Evolutionary conservation across 768 basidiomycete genomes (phyloP), one percentile per base, ranked within the genome.

Genomic region (Lanmaoa pseudosensibilis): DNA sequence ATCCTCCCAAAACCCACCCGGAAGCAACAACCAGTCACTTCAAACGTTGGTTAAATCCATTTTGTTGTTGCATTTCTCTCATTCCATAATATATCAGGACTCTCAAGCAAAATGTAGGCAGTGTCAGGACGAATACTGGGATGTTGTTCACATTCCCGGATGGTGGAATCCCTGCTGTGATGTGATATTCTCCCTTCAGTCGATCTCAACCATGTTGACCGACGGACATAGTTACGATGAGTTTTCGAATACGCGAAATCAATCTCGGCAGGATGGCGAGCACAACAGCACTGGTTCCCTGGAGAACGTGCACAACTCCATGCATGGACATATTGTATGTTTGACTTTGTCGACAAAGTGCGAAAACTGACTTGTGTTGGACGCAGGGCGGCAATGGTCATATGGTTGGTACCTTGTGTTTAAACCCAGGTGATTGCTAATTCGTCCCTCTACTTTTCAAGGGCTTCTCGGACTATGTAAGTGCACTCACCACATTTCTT

Each of bases 331-430:
- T 12, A 3, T 68, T 5, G 67, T 68, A 52, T 12, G 67, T 58
- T 16, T 21, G 19, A 38, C 19, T n/a, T 37, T 39, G 7, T 54
- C 15, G 23, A 18, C 3, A 10, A n/a, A 23, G 34, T 13, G n/a
- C 5, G 8, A 23, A 46, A n/a, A 33, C 39, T 57, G 44, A 54
- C 33, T 8, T 23, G 9, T 8, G 7, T 33, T 37, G 39, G 33
- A 23, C 41, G 25, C 30, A 68, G 66, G 66, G 66, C 13, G 65
- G 68, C 3, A 68, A 69, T 27, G 67, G 67, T 27, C 56, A 68
- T 43, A 68, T 69, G 67, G 67, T 68, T 41, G 25, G 65, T 62
- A 6, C 6, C 37, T 32, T 27, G n/a, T 44, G 13, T 18, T 21
- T 38, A 13, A 16, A 27, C 23, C 23, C 5, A 15, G 3, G 16